Evolutionary conservation across 805 yeast genomes (phyloP).

Genomic region (Candida oleophila): DNA sequence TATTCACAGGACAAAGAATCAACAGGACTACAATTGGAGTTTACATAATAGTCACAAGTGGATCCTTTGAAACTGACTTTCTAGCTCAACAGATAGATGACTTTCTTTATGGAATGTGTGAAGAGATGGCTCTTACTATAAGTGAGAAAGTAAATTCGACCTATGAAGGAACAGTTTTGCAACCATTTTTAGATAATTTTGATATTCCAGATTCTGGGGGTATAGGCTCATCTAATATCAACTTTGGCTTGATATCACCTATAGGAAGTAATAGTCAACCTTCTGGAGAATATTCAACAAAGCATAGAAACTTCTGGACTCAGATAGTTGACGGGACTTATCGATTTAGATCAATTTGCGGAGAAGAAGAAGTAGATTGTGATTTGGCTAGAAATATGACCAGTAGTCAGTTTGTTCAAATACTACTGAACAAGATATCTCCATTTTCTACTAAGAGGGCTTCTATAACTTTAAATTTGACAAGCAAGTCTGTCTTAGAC

Average conservation of each 20-base stretch:
- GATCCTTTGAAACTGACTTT: conserved; percentile 36
- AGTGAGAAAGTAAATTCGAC: conserved; percentile 9
- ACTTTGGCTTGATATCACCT: conserved; percentile 22
- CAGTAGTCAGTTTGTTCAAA: conserved; percentile 29
- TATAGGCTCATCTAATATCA: conserved; percentile 15
- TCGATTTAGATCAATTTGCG: conserved; percentile 31
- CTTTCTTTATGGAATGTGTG: conserved; percentile 39
- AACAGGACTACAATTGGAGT: conserved; percentile 56
- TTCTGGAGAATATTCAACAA: conserved; percentile 13
- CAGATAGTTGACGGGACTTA: conserved; percentile 47
- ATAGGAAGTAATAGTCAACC: conserved; percentile 21
- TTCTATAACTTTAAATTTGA: conserved; percentile 42
- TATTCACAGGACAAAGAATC: conserved; percentile 54
- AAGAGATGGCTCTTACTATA: too few relatives aligned
- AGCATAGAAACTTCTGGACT: conserved; percentile 50
- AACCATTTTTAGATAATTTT: conserved; percentile 32
- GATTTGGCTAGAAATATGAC: conserved; percentile 28
- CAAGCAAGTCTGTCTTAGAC: background rate
- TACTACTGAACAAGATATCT: conserved; percentile 34
- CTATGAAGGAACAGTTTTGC: conserved; percentile 34
- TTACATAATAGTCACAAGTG: conserved; percentile 57
- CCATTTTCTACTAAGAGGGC: conserved; percentile 34
- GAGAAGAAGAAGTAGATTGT: conserved; percentile 34
- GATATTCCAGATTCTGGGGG: conserved; percentile 6
- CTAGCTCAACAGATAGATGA: conserved; percentile 49